A percentile compares a stretch with the other conserved stretches of the same genome.
These are phyloP conservation scores for Hippophae gyantsensis DNA, from an alignment of 306 rosid genomes.

Conservation along the genomic window DNA sequence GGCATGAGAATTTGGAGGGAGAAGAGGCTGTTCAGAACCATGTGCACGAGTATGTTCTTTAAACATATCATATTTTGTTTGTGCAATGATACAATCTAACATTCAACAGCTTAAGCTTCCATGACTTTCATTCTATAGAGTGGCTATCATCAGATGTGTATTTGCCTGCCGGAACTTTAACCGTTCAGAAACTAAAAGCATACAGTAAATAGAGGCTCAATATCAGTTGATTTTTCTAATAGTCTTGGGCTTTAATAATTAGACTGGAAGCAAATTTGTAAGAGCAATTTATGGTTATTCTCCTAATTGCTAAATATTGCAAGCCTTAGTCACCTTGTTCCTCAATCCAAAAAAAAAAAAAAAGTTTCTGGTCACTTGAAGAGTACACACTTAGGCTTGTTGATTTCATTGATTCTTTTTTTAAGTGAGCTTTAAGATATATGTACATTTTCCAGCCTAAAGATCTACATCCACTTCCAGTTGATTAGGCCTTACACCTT, in stretches of 20 bases:
- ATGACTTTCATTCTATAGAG: constrained; percentile 8
- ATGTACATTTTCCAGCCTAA: too few relatives aligned
- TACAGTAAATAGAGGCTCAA: not conserved
- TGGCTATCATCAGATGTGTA: not conserved
- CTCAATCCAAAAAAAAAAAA: too few relatives aligned
- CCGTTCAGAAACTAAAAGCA: not conserved
- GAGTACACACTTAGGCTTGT: not conserved
- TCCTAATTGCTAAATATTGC: not conserved
- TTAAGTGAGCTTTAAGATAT: too few relatives aligned
- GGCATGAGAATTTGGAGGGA: constrained; percentile 88
- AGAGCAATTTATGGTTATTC: not conserved
- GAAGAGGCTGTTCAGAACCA: constrained; percentile 89
- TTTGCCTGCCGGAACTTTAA: not conserved
- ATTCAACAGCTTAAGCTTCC: constrained; percentile 12
- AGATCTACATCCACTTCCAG: not conserved
- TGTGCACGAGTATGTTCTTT: constrained; percentile 71
- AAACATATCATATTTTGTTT: not conserved
- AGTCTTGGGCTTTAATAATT: too few relatives aligned
- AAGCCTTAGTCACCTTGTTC: not conserved
- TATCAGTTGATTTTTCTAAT: too few relatives aligned
- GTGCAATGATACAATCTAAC: too few relatives aligned
- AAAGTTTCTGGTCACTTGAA: not conserved
- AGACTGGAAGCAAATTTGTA: not conserved
- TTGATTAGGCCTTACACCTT: constrained; percentile 17
- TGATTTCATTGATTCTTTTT: too few relatives aligned